Base-by-base conservation (phyloP, 164 flowering plant species). In the Tetrastigma voinierianum region DNA sequence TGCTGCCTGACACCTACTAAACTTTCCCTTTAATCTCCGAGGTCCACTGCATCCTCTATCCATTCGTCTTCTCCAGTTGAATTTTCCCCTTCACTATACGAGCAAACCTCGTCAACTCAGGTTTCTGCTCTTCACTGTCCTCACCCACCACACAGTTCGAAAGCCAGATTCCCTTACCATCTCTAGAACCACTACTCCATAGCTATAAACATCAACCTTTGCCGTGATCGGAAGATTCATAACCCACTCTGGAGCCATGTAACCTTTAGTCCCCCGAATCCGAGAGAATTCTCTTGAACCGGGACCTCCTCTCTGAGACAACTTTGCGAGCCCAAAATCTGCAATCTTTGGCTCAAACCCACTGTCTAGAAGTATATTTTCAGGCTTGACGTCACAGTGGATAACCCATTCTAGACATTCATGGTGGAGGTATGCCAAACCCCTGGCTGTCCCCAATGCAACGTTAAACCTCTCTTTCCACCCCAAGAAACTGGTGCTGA, bases 211-310 rank as follows among this genome's bases (percentile, higher is more conserved):
- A 64, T 78, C 81, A 2, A 74, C 81, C 51, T 71, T n/a, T 71
- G 1, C 78, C 72, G 2, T n/a, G 77, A 78, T 71, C 1, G 77
- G 77, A 24, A 74, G 76, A 52, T 69, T 78, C 51, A 65, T 12
- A 24, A 70, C 71, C 81, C 81, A 78, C 40, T 74, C 81, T 12
- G 81, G 78, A 62, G 81, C 81, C 78, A 74, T 68, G 69, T 78
- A 78, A 25, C 81, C 78, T n/a, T n/a, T 71, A 32, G 80, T 77
- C 24, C 80, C n/a, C 80, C 13, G 65, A 43, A 70, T 64, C 10
- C 54, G 63, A 0, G 61, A 78, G n/a, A n/a, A n/a, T 46, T 9
- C 65, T 51, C 9, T 6, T 25, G 75, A 74, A n/a, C 43, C n/a
- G n/a, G 51, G 0, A 15, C 53, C 76, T 53, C 61, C 25, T n/a